Percentiles rank a stretch among this genome's conserved stretches.
Evolutionary conservation across 2,329 filamentous ascomycete species (phyloP).

Genomic region (Thermothelomyces thermophilus): DNA sequence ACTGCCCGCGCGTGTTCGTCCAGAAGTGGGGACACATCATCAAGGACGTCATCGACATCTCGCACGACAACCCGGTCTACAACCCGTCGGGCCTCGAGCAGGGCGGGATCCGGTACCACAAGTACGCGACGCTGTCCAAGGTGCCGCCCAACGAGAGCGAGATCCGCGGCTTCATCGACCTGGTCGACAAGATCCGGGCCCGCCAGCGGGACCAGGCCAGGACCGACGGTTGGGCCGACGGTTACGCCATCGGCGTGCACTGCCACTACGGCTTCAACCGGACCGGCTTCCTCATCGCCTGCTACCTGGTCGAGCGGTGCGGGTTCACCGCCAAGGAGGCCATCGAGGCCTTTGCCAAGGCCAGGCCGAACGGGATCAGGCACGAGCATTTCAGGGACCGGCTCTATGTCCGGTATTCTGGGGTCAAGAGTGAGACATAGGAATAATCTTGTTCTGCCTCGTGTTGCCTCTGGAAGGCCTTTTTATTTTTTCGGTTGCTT

Average conservation of each 20-base stretch:
- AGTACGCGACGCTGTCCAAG: conserved; percentile 89
- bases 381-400: conserved; percentile 86
- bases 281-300: conserved; percentile 84
- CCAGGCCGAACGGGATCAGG: conserved; percentile 74
- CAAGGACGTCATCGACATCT: conserved; percentile 81
- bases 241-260: conserved; percentile 69
- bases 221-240: conserved; percentile 36
- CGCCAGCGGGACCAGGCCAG: conserved; percentile 43
- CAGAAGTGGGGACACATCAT: conserved; percentile 59
- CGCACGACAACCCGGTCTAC: conserved; percentile 84
- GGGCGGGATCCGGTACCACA: conserved; percentile 66
- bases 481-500: background rate
- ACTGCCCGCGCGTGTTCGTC: conserved; percentile 69
- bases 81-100: conserved; percentile 64
- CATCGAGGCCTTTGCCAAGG: conserved; percentile 67
- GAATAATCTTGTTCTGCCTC: no score
- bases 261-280: conserved; percentile 96
- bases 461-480: no score
- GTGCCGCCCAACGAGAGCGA: conserved; percentile 62
- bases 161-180: conserved; percentile 46
- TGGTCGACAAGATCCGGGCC: conserved; percentile 54
- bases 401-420: conserved; percentile 69
- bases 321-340: conserved; percentile 68
- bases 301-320: conserved; percentile 79
- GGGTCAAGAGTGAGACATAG: conserved; percentile 16